phyloP scores from a whole-genome alignment of 192 early-diverging fungal genomes.

The Coemansia aciculifera region DNA sequence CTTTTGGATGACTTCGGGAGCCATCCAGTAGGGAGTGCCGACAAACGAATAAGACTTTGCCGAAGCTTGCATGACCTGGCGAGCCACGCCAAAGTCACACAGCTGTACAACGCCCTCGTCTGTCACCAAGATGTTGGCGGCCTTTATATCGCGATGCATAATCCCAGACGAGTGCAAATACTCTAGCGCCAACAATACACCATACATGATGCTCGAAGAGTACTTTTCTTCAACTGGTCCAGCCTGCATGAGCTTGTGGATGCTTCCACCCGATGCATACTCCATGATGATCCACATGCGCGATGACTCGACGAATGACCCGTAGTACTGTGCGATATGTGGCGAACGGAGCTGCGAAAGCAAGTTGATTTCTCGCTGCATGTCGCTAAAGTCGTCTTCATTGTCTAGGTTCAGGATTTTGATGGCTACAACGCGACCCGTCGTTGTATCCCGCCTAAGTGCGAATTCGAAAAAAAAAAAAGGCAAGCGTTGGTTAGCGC shows the following conservation, averaged over 20 bases:
- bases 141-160: conserved; percentile 98
- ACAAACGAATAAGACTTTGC: conserved; percentile 91
- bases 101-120: conserved; percentile 87
- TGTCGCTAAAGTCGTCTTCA: conserved; percentile 93
- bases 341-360: conserved; percentile 84
- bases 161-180: conserved; percentile 94
- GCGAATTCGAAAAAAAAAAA: not conserved
- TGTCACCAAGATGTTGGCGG: conserved; percentile 92
- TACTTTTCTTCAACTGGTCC: conserved; percentile 87
- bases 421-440: conserved; percentile 84
- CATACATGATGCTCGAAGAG: conserved; percentile 84
- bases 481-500: not conserved
- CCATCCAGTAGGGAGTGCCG: conserved; percentile 92
- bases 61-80: conserved; percentile 71
- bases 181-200: conserved; percentile 82
- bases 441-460: conserved; percentile 62
- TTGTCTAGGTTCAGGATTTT: conserved; percentile 98
- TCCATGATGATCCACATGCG: conserved; percentile 99
- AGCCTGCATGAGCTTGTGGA: conserved; percentile 70
- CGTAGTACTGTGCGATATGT: conserved; percentile 93
- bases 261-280: conserved; percentile 92
- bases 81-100: conserved; percentile 96
- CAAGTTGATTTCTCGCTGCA: conserved; percentile 90
- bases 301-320: conserved; percentile 82
- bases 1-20: conserved; percentile 79